Evolutionary conservation across 163 green algal genomes (phyloP).

Genomic region (Coccomyxa subellipsoidea): DNA sequence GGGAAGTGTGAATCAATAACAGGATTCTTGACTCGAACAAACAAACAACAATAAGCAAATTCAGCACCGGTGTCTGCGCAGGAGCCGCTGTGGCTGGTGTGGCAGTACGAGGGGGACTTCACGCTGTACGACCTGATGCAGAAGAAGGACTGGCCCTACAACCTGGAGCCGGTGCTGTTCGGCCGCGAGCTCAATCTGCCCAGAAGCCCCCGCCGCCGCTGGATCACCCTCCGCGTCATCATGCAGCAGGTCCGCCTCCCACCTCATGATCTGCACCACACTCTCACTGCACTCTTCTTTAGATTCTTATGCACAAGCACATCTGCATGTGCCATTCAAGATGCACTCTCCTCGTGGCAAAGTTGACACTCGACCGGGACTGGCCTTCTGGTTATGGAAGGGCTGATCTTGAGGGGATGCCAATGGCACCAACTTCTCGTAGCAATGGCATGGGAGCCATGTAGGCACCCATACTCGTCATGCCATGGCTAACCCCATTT

Average conservation of each 20-base stretch:
- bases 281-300: too few species aligned
- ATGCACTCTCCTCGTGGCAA: too few species aligned
- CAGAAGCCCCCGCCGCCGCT: slow-evolving; percentile 38
- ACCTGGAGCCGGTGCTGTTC: slow-evolving; percentile 78
- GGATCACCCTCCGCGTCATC: slow-evolving; percentile 31
- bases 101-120: slow-evolving; percentile 84
- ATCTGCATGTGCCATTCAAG: too few species aligned
- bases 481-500: too few species aligned
- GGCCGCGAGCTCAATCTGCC: slow-evolving; percentile 69
- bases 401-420: too few species aligned
- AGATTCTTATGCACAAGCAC: too few species aligned
- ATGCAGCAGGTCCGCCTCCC: slow-evolving; percentile 37
- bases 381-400: too few species aligned
- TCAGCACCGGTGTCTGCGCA: background rate
- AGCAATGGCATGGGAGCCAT: too few species aligned
- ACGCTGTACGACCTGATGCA: slow-evolving; percentile 80
- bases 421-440: too few species aligned
- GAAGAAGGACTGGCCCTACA: slow-evolving; percentile 77
- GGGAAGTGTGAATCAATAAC: background rate
- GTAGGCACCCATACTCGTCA: too few species aligned
- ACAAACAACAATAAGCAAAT: background rate
- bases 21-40: too few species aligned
- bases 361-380: too few species aligned
- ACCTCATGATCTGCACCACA: background rate
- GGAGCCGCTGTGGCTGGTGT: slow-evolving; percentile 76